Evolutionary conservation across 805 yeast genomes (phyloP), one percentile per base, ranked within the genome.

Genomic region (Candida wancherniae): DNA sequence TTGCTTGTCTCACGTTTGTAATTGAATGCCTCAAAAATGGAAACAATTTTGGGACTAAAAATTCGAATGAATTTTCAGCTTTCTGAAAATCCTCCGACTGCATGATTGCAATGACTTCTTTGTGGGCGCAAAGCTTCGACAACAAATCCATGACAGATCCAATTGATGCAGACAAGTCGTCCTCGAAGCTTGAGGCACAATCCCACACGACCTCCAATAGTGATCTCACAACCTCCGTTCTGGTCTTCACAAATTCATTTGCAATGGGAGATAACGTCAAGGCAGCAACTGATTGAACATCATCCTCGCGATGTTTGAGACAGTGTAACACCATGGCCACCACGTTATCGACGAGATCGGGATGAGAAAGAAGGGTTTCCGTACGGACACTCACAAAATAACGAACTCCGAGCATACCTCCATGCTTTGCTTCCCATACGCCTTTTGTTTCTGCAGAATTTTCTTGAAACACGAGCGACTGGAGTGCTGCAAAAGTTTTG

Each of bases 361-460:
- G 69, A 31, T 75, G 71, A 9, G 68, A 56, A 19, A 80, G 64
- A 14, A 90, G 62, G n/a, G 87, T 70, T 41, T 84, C 92, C 0
- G 86, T 77, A 46, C 95, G 71, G 3, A 90, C 86, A 37, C 95
- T 81, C 8, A 90, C 98, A 45, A 92, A 80, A 57, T 92, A 92
- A 31, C 95, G 69, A 31, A 92, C 65, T 0, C 97, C 98, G 9
- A 92, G 71, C 80, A 92, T 78, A 28, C 97, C 99, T 45, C 97
- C 98, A 64, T 92, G 98, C 37, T 92, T 84, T 3, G 96, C 97
- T 53, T 94, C 97, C 98, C 98, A 92, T n/a, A n/a, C n/a, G n/a
- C n/a, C n/a, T n/a, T n/a, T n/a, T n/a, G n/a, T n/a, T n/a, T n/a
- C n/a, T n/a, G n/a, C n/a, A n/a, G n/a, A n/a, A n/a, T n/a, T n/a